A percentile compares a stretch with the other conserved stretches of the same genome.
Evolutionary conservation across 495 filamentous ascomycete genomes (phyloP).

Genomic region (Tuber calosporum): DNA sequence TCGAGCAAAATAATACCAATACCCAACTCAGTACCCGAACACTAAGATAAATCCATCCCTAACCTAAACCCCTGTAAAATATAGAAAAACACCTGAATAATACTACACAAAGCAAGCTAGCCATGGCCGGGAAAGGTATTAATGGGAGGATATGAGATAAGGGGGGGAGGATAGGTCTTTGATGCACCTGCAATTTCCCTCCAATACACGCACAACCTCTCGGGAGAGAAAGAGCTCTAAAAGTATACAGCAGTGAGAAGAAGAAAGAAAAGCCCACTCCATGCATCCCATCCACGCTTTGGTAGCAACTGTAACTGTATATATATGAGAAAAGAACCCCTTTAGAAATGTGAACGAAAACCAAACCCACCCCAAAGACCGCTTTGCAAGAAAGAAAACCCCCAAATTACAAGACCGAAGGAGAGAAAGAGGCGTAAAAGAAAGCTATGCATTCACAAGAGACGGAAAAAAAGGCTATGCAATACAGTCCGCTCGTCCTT

Average conservation of each 20-base stretch:
- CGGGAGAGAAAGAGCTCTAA: not conserved
- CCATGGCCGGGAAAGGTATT: not conserved
- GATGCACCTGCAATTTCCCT: not conserved
- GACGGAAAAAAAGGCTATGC: slow-evolving; percentile 11
- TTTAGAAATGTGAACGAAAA: slow-evolving; percentile 25
- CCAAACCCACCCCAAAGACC: slow-evolving; percentile 39
- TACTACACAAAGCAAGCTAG: not conserved
- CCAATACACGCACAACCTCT: slow-evolving; percentile 3
- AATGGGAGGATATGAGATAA: not conserved
- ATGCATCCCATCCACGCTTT: slow-evolving; percentile 13
- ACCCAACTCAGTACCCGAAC: slow-evolving; percentile 36
- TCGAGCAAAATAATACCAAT: not conserved
- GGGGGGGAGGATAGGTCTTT: not conserved
- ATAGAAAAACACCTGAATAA: slow-evolving; percentile 3
- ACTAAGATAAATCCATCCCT: slow-evolving; percentile 22
- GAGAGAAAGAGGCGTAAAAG: slow-evolving; percentile 41
- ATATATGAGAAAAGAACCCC: slow-evolving; percentile 27
- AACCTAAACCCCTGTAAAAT: slow-evolving; percentile 22
- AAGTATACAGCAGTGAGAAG: not conserved
- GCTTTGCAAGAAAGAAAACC: slow-evolving; percentile 37
- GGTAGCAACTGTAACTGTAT: not conserved
- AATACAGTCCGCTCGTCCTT: slow-evolving; percentile 6
- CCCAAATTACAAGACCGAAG: slow-evolving; percentile 32
- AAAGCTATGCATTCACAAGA: slow-evolving; percentile 7
- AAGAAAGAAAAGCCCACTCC: slow-evolving; percentile 40